Evolutionary conservation across 1,284 basidiomycete genomes (phyloP).

Genomic region (Puccinia hordei): DNA sequence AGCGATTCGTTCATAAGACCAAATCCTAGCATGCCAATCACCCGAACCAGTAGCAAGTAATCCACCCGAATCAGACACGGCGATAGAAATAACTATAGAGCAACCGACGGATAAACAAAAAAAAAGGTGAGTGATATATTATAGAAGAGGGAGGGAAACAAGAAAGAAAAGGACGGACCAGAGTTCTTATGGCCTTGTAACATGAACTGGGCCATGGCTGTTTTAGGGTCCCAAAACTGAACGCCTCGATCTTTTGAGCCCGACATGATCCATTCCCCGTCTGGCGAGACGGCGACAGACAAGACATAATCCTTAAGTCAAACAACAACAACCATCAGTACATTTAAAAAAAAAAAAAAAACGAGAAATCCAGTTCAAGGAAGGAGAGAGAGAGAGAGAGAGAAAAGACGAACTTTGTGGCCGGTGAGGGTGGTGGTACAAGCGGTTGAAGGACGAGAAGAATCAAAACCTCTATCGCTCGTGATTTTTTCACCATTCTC

Average conservation of each 20-base stretch:
- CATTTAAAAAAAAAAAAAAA: conserved; percentile 1
- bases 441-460: conserved; percentile 59
- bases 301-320: conserved; percentile 71
- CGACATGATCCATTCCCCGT: conserved; percentile 83
- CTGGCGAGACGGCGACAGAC: conserved; percentile 76
- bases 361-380: too few species aligned
- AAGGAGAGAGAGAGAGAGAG: too few species aligned
- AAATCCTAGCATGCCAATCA: conserved; percentile 79
- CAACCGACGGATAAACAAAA: conserved; percentile 8
- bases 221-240: conserved; percentile 80
- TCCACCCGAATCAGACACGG: conserved; percentile 73
- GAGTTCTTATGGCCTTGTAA: conserved; percentile 88
- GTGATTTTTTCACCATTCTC: conserved; percentile 54
- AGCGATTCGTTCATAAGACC: conserved; percentile 60
- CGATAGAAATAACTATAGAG: conserved; percentile 75
- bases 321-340: neutral
- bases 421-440: conserved; percentile 79
- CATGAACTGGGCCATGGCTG: conserved; percentile 75
- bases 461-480: conserved; percentile 53
- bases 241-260: conserved; percentile 88
- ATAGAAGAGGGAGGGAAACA: conserved; percentile 43
- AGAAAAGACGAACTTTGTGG: conserved; percentile 70
- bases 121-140: too few species aligned
- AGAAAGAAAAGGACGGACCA: conserved; percentile 61
- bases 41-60: conserved; percentile 82